Percentiles rank a stretch among this genome's conserved stretches.
These are phyloP conservation scores for Penicillium nucicola DNA, from an alignment of 495 filamentous ascomycete species.

Conservation along the genomic window DNA sequence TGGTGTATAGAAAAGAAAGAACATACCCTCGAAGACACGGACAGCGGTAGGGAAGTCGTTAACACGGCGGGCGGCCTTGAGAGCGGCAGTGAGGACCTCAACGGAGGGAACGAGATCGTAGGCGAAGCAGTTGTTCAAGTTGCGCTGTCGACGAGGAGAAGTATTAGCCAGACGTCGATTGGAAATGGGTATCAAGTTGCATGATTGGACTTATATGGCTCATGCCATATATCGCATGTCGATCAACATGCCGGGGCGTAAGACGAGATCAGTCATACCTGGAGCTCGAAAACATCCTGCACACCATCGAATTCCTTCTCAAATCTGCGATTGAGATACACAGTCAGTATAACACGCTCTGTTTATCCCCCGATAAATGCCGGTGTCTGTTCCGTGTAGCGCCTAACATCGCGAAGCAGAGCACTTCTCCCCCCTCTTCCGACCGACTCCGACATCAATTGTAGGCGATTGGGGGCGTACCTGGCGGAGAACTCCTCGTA, in stretches of 20 bases:
- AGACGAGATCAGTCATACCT: constrained; percentile 58
- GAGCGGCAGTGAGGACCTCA: constrained; percentile 84
- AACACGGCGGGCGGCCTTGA: constrained; percentile 88
- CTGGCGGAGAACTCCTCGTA: constrained; percentile 99
- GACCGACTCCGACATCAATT: constrained; percentile 23
- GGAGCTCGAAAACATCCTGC: constrained; percentile 99
- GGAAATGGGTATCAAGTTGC: neutral
- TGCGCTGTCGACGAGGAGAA: constrained; percentile 59
- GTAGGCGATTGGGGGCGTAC: constrained; percentile 54
- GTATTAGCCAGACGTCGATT: constrained; percentile 5
- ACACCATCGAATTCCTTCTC: constrained; percentile 98
- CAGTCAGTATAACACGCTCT: constrained; percentile 16
- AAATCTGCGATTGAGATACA: constrained; percentile 60
- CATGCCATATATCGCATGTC: constrained; percentile 6
- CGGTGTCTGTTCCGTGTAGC: constrained; percentile 10
- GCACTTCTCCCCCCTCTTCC: constrained; percentile 8
- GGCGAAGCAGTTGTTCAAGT: constrained; percentile 99
- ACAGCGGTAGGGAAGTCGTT: constrained; percentile 99
- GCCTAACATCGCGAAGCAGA: constrained; percentile 1
- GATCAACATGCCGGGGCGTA: constrained; percentile 1
- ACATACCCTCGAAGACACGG: constrained; percentile 91
- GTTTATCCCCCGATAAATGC: neutral
- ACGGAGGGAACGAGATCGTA: constrained; percentile 98
- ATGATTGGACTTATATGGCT: neutral
- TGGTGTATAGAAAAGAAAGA: neutral